Conservation (phyloP, 1,284 basidiomycete genomes). For the Leccinum fuscescens region DNA sequence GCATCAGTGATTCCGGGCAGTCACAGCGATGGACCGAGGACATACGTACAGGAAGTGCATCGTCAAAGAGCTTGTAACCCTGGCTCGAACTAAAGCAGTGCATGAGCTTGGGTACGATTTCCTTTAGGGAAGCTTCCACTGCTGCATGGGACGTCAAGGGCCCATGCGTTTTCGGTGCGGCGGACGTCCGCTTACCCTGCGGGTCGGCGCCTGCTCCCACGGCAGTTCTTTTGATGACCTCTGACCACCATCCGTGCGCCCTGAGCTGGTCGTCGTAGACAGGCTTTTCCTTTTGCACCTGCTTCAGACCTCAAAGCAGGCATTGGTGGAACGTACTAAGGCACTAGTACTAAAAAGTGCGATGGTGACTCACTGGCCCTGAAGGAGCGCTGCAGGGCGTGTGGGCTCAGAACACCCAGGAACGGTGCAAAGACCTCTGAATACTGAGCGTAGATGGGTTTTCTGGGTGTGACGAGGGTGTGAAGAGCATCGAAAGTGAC, state of each 20-base stretch:
- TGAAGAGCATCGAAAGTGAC: conserved; percentile 73
- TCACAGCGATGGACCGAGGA: conserved; percentile 10
- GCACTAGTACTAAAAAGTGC: background rate
- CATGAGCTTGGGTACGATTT: conserved; percentile 59
- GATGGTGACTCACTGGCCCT: conserved; percentile 49
- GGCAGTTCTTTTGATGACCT: conserved; percentile 70
- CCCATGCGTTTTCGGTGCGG: conserved; percentile 23
- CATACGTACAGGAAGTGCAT: conserved; percentile 60
- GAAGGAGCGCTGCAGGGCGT: conserved; percentile 57
- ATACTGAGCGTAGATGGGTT: conserved; percentile 69
- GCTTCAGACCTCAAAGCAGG: conserved; percentile 52
- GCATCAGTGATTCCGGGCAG: conserved; percentile 10
- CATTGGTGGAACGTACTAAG: conserved; percentile 1
- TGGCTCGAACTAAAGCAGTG: conserved; percentile 63
- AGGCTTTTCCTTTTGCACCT: conserved; percentile 58
- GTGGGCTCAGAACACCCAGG: conserved; percentile 56
- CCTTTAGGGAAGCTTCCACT: conserved; percentile 47
- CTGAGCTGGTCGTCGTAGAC: conserved; percentile 45
- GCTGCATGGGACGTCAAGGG: conserved; percentile 36
- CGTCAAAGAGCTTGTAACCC: conserved; percentile 68
- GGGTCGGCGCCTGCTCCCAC: conserved; percentile 66
- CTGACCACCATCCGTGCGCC: conserved; percentile 64
- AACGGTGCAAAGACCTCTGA: conserved; percentile 62
- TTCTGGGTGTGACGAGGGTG: conserved; percentile 63
- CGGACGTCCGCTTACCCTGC: conserved; percentile 37